A percentile compares a stretch with the other conserved stretches of the same genome.
Evolutionary conservation across 2,329 filamentous ascomycete genomes (phyloP).

Genomic region (Anthostomella pinea): DNA sequence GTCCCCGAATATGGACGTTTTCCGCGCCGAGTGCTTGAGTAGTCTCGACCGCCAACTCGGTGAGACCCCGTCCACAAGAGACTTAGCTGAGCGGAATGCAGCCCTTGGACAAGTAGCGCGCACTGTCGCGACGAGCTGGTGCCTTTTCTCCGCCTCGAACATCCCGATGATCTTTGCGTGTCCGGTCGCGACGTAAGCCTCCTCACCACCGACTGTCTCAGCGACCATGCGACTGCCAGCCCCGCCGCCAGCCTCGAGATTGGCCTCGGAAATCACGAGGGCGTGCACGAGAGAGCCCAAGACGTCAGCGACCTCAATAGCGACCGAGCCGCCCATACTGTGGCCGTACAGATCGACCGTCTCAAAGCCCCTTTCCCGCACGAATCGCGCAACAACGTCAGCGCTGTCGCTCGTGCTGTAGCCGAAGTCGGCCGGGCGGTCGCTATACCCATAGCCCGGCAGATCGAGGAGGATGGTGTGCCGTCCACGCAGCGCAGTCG

Average conservation of each 20-base stretch:
- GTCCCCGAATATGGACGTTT: no score
- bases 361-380: neutral
- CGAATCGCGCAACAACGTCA: neutral
- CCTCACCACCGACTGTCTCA: neutral
- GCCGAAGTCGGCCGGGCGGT: slow-evolving; percentile 1
- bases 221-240: neutral
- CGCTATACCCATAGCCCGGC: slow-evolving; percentile 1
- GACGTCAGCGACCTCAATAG: neutral
- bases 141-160: no score
- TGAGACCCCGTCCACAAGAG: no score
- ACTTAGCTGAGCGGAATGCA: no score
- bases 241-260: neutral
- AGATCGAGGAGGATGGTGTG: slow-evolving; percentile 1
- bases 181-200: neutral
- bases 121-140: no score
- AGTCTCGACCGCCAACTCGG: no score
- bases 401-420: neutral
- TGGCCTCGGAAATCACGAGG: neutral
- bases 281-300: neutral
- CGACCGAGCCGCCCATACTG: slow-evolving; percentile 1
- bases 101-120: no score
- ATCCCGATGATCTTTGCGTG: no score
- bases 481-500: neutral
- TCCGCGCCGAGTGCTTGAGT: no score
- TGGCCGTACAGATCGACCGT: neutral